phyloP scores from a whole-genome alignment of 2,329 filamentous ascomycete species.

The Pyrenochaeta sp. region DNA sequence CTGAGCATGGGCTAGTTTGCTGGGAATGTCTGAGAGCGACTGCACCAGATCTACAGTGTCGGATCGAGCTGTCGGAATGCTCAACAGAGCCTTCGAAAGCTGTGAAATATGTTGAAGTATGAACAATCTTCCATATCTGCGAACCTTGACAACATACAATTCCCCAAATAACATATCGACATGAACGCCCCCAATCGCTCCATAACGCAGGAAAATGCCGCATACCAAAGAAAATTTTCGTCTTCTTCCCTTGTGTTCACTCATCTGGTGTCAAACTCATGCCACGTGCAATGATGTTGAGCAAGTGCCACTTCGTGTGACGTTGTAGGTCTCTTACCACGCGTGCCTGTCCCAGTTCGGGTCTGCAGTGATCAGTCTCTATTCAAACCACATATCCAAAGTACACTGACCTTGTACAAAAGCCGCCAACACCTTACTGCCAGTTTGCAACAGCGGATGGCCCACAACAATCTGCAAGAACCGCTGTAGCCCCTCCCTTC shows the following conservation, averaged over 20 bases:
- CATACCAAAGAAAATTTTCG: slow-evolving; percentile 1
- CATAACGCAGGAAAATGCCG: slow-evolving; percentile 31
- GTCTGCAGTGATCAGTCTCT: slow-evolving; percentile 59
- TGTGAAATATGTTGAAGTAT: slow-evolving; percentile 1
- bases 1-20: background rate
- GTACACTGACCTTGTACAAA: slow-evolving; percentile 87
- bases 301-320: background rate
- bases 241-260: background rate
- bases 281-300: slow-evolving; percentile 18
- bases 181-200: slow-evolving; percentile 33
- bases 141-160: slow-evolving; percentile 6
- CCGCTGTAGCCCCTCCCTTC: slow-evolving; percentile 88
- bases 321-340: slow-evolving; percentile 32
- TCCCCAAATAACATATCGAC: slow-evolving; percentile 8
- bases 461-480: slow-evolving; percentile 98
- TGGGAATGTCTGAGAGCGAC: background rate
- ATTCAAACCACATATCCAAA: background rate
- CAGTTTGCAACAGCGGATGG: slow-evolving; percentile 94
- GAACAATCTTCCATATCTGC: slow-evolving; percentile 5
- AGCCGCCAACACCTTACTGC: slow-evolving; percentile 92
- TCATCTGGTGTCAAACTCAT: slow-evolving; percentile 20
- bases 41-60: background rate
- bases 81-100: background rate
- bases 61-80: background rate
- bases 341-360: slow-evolving; percentile 80